A percentile compares a stretch with the other conserved stretches of the same genome.
These are phyloP conservation scores for Dujonia santamariae DNA, from an alignment of 1,139 yeast species.

Conservation along the genomic window DNA sequence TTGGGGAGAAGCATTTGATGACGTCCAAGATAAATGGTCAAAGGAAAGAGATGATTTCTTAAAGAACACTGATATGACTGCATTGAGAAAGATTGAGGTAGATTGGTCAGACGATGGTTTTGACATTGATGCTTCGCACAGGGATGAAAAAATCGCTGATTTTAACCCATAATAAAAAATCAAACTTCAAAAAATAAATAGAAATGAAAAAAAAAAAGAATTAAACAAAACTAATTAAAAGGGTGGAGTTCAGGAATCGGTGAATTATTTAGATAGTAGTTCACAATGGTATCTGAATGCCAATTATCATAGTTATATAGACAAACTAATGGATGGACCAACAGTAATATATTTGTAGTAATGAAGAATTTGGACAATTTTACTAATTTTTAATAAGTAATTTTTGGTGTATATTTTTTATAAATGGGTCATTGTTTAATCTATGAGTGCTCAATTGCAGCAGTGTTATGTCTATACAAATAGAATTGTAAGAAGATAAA, in stretches of 20 bases:
- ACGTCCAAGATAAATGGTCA: constrained; percentile 66
- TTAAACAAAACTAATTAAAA: too few species aligned
- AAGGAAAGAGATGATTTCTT: constrained; percentile 63
- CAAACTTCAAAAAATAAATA: constrained; percentile 1
- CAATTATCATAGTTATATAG: too few species aligned
- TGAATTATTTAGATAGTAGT: too few species aligned
- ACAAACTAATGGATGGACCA: too few species aligned
- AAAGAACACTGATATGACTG: constrained; percentile 66
- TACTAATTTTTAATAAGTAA: too few species aligned
- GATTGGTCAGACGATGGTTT: constrained; percentile 68
- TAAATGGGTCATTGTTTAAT: too few species aligned
- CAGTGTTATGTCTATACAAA: constrained; percentile 38
- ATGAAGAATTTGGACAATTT: too few species aligned
- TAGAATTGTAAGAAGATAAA: constrained; percentile 65
- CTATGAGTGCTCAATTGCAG: constrained; percentile 3
- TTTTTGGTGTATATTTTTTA: too few species aligned
- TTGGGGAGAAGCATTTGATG: constrained; percentile 76
- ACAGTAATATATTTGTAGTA: too few species aligned
- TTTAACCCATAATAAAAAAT: constrained; percentile 30
- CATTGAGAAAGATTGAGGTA: constrained; percentile 47
- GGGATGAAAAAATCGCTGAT: constrained; percentile 37
- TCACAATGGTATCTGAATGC: too few species aligned
- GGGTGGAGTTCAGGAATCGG: too few species aligned
- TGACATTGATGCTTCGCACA: constrained; percentile 25
- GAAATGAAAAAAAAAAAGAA: neutral